These are phyloP conservation scores for Candida pini DNA, from an alignment of 805 yeast genomes.

Conservation along the genomic window DNA sequence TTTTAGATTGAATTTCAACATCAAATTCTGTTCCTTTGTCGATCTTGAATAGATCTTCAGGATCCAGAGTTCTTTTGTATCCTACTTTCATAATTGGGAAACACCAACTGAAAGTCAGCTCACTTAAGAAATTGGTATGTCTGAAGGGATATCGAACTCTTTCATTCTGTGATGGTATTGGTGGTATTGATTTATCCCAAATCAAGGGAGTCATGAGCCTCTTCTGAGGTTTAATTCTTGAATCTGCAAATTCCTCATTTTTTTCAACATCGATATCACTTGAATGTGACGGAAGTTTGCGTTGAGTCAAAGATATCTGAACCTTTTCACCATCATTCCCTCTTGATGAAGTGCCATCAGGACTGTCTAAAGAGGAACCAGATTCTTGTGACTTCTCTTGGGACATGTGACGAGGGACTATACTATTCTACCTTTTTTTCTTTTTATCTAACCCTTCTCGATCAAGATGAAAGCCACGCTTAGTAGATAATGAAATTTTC, in stretches of 20 bases:
- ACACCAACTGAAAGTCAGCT: conserved; percentile 61
- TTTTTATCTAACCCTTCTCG: too few relatives aligned
- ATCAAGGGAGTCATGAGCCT: conserved; percentile 31
- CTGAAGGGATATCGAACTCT: conserved; percentile 40
- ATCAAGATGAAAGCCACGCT: too few relatives aligned
- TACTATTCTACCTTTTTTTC: too few relatives aligned
- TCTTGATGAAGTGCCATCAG: too few relatives aligned
- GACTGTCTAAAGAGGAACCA: too few relatives aligned
- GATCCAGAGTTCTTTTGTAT: conserved; percentile 63
- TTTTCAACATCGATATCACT: too few relatives aligned
- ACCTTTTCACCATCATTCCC: too few relatives aligned
- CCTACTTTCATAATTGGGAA: conserved; percentile 59
- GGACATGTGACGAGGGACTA: too few relatives aligned
- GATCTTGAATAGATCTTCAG: conserved; percentile 53
- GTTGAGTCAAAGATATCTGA: too few relatives aligned
- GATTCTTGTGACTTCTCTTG: too few relatives aligned
- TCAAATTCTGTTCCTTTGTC: conserved; percentile 32
- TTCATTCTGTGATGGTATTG: conserved; percentile 47
- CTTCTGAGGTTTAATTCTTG: conserved; percentile 27
- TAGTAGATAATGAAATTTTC: too few relatives aligned
- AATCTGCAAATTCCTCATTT: conserved; percentile 7
- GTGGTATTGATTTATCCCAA: conserved; percentile 36
- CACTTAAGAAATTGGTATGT: conserved; percentile 34
- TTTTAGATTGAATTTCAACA: conserved; percentile 33
- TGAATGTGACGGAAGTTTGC: too few relatives aligned